These are phyloP conservation scores for Rhazya stricta DNA, from an alignment of 257 asterid species.

Conservation along the genomic window DNA sequence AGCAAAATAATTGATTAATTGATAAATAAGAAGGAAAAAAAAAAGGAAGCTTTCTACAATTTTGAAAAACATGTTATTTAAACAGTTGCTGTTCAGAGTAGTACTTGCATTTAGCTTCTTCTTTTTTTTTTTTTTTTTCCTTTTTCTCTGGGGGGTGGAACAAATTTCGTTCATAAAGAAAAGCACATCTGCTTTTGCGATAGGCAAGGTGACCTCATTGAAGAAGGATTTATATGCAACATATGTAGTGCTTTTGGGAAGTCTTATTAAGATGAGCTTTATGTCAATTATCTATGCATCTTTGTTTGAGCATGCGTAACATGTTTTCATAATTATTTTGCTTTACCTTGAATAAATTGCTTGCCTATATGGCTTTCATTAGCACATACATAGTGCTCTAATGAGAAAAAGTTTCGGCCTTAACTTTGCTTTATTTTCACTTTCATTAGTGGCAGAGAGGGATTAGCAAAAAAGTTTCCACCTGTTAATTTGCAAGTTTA, in stretches of 20 bases:
- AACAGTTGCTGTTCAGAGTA: constrained; percentile 1
- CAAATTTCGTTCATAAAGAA: not conserved
- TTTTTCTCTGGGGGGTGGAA: too few species aligned
- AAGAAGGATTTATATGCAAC: not conserved
- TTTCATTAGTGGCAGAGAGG: not conserved
- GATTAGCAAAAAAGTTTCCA: constrained; percentile 12
- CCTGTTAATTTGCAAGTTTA: not conserved
- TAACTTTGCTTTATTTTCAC: constrained; percentile 15
- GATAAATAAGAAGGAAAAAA: not conserved
- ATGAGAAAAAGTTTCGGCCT: constrained; percentile 6
- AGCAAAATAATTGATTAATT: not conserved
- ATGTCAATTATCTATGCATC: constrained; percentile 19
- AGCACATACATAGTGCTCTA: constrained; percentile 11
- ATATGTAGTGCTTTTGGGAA: constrained; percentile 10
- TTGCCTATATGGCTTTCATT: constrained; percentile 13
- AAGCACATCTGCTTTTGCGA: not conserved
- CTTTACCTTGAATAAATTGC: constrained; percentile 16
- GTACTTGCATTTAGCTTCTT: not conserved
- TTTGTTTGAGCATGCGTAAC: constrained; percentile 32
- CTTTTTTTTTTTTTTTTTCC: not conserved
- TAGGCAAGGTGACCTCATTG: not conserved
- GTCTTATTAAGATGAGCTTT: constrained; percentile 12
- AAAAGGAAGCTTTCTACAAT: not conserved
- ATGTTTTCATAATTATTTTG: constrained; percentile 27
- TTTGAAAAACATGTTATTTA: not conserved